phyloP scores from a whole-genome alignment of 2,329 filamentous ascomycete genomes.

The Thyridium curvatum region DNA sequence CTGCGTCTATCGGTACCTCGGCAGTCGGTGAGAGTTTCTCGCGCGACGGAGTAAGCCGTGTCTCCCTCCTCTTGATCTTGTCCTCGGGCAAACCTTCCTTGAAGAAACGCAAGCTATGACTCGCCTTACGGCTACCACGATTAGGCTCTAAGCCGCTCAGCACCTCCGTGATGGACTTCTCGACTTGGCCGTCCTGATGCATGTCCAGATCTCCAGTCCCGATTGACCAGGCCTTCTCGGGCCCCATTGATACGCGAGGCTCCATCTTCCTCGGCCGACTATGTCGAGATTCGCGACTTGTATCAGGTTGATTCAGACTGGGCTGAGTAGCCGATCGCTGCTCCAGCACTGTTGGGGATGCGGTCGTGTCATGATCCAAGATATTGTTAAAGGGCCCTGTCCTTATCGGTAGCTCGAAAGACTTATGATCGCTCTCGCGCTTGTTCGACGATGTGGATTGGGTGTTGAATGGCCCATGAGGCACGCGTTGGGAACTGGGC shows the following conservation, averaged over 20 bases:
- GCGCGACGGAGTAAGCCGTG: constrained; percentile 22
- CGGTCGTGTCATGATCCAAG: background rate
- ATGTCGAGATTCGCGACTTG: background rate
- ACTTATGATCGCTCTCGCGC: background rate
- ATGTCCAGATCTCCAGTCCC: constrained; percentile 42
- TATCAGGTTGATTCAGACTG: background rate
- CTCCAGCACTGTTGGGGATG: background rate
- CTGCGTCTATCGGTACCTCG: too few relatives aligned
- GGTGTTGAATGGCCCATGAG: too few relatives aligned
- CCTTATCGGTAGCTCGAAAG: background rate
- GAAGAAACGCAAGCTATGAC: constrained; percentile 61
- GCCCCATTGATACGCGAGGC: constrained; percentile 33
- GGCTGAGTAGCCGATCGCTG: background rate
- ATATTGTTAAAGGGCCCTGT: background rate
- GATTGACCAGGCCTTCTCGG: constrained; percentile 61
- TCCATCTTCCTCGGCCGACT: constrained; percentile 30
- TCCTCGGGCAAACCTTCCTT: constrained; percentile 59
- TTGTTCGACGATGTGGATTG: background rate
- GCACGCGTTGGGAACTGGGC: background rate
- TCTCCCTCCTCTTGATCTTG: constrained; percentile 46
- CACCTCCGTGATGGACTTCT: constrained; percentile 58
- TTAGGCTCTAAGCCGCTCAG: constrained; percentile 56
- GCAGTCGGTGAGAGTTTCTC: constrained; percentile 26
- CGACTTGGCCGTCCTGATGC: constrained; percentile 49
- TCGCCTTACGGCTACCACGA: constrained; percentile 60